Conservation (phyloP, 352 stramenopile genomes). For the Phytophthora nicotianae region DNA sequence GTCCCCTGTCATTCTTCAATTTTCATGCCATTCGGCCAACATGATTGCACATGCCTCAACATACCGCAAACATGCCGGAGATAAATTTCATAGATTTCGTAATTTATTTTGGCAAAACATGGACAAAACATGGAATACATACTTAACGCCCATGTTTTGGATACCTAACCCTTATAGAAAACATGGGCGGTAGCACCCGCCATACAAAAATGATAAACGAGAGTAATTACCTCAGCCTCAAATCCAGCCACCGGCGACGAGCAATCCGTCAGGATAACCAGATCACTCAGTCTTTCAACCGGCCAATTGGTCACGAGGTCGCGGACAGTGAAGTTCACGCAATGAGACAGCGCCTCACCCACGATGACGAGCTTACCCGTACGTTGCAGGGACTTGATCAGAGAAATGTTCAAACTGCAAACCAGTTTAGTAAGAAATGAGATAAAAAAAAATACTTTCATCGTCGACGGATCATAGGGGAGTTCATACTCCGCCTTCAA, state of each 20-base stretch:
- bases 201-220: no score
- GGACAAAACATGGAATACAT: not conserved
- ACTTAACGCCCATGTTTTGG: not conserved
- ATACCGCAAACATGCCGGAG: not conserved
- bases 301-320: constrained; percentile 91
- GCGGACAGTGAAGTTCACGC: constrained; percentile 95
- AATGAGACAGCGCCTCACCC: constrained; percentile 95
- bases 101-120: not conserved
- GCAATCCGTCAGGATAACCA: constrained; percentile 29
- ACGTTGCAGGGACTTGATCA: constrained; percentile 85
- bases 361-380: constrained; percentile 85
- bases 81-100: not conserved
- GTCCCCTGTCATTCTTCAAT: not conserved
- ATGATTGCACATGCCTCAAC: not conserved
- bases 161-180: not conserved
- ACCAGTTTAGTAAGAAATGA: not conserved
- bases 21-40: not conserved
- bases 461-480: constrained; percentile 55
- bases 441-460: not conserved
- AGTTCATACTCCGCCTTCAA: constrained; percentile 92
- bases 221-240: no score
- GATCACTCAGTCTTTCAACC: constrained; percentile 47
- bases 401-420: constrained; percentile 71
- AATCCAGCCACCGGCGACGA: no score
- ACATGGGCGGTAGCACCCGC: not conserved